Base-by-base conservation (phyloP, 345 rosid genomes). In the Gossypium mustelinum region DNA sequence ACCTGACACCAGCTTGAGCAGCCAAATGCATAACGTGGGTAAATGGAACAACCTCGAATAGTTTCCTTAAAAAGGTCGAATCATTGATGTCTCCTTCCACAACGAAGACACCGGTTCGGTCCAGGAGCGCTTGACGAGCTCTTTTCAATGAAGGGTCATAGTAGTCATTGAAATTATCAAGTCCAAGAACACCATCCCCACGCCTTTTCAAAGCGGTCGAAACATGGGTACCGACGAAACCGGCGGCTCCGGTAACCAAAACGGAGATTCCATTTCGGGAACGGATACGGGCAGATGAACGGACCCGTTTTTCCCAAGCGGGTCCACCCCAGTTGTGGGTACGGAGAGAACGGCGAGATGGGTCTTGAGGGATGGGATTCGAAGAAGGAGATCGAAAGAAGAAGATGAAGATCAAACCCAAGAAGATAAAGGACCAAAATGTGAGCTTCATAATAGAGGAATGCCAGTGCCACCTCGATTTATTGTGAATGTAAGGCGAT, bases 61-160 rank as follows among this genome's bases (percentile, higher is more conserved):
- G 82, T 79, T 89, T 90, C 90, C 77, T 85, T 27, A 94, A 67
- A 73, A 94, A 81, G 61, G 83, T 84, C 66, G 74, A 88, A 65
- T 94, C 97, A 76, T 94, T 94, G 77, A 94, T 89, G 63, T 94
- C 98, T 12, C 97, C 98, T 81, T 94, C 97, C 6, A 94, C 97
- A 18, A 94, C 82, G 68, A 87, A 92, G 62, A 92, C 83, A 0
- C 98, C 97, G 20, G 82, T 81, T 27, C 93, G 84, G 71, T 94
- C 97, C 60, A 94, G 81, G 65, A 94, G 90, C 22, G 89, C 92
- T 67, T 87, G 97, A 16, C 98, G 89, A n/a, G 97, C 93, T 74
- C 91, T 80, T 75, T 94, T 94, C 47, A 94, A 77, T 2, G 97
- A 84, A 4, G 94, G 94, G 76, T 94, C 97, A 61, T 94, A 94